A percentile compares a stretch with the other conserved stretches of the same genome.
These are phyloP conservation scores for Podaxis sp. DNA, from an alignment of 768 basidiomycete species.

Conservation along the genomic window DNA sequence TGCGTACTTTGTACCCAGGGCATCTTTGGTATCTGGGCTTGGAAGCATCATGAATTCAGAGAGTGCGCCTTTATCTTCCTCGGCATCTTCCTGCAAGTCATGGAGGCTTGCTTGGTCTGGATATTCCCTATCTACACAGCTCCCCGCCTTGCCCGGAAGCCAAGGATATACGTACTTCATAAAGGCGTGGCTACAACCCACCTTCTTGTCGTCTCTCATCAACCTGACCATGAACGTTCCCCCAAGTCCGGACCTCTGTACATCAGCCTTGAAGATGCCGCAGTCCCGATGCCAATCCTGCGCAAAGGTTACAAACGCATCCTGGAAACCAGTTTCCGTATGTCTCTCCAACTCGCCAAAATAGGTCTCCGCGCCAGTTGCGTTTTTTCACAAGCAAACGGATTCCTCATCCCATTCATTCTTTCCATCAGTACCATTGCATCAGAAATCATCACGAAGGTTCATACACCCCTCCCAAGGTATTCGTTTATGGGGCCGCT, in stretches of 20 bases:
- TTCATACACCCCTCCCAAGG: background rate
- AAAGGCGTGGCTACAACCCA: background rate
- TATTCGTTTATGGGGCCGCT: background rate
- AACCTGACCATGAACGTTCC: background rate
- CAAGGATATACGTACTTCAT: conserved; percentile 1
- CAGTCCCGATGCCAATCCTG: background rate
- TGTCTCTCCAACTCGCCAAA: background rate
- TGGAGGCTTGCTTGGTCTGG: background rate
- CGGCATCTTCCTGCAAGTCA: background rate
- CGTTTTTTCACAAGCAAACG: background rate
- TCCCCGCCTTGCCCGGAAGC: background rate
- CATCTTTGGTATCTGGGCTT: background rate
- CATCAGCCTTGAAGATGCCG: conserved; percentile 5
- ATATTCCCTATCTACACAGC: background rate
- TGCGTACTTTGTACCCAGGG: background rate
- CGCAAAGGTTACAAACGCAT: background rate
- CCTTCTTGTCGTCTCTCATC: background rate
- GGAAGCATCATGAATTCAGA: background rate
- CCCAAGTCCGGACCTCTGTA: background rate
- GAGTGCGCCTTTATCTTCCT: background rate
- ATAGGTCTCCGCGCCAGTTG: background rate
- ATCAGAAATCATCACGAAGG: background rate
- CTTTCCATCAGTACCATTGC: background rate
- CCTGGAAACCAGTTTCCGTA: background rate
- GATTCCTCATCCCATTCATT: background rate